Conservation (phyloP, 2,329 filamentous ascomycete species). For the Nigrospora sphaerica region DNA sequence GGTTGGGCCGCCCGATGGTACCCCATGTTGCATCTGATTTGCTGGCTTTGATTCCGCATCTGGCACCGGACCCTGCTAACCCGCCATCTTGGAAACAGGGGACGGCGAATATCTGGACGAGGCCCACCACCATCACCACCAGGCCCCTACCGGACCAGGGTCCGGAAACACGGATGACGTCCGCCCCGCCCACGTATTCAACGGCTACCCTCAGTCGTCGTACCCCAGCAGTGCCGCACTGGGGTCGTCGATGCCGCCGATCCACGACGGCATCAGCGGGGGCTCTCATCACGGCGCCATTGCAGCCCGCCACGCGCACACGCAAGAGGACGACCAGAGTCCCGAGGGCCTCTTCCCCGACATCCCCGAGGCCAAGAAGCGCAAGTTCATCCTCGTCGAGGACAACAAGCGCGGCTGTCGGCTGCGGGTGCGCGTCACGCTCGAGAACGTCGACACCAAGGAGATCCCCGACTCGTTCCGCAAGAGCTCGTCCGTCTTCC, state of each 20-base stretch:
- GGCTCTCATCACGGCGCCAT: constrained; percentile 22
- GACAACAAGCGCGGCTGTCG: constrained; percentile 75
- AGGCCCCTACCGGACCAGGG: constrained; percentile 46
- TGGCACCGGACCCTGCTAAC: constrained; percentile 15
- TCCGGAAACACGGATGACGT: constrained; percentile 51
- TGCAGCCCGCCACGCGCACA: constrained; percentile 20
- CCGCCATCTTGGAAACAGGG: constrained; percentile 35
- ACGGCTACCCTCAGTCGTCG: constrained; percentile 22
- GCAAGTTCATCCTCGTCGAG: constrained; percentile 95
- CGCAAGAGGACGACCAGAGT: constrained; percentile 45
- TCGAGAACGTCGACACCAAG: constrained; percentile 90
- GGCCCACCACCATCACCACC: constrained; percentile 61
- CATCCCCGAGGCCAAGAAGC: constrained; percentile 80
- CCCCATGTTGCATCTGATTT: too few relatives aligned
- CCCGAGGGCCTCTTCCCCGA: constrained; percentile 75
- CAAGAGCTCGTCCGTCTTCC: constrained; percentile 82
- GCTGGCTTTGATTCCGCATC: too few relatives aligned
- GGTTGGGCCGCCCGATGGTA: too few relatives aligned
- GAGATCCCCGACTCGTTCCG: constrained; percentile 96
- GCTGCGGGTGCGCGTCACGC: constrained; percentile 81
- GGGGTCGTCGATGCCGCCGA: constrained; percentile 27
- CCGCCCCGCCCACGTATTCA: constrained; percentile 28
- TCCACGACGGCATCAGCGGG: constrained; percentile 29
- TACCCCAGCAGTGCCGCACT: constrained; percentile 30
- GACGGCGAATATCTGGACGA: constrained; percentile 57